Base-by-base conservation (phyloP, 129 eudicot genomes). In the Logfia minima region DNA sequence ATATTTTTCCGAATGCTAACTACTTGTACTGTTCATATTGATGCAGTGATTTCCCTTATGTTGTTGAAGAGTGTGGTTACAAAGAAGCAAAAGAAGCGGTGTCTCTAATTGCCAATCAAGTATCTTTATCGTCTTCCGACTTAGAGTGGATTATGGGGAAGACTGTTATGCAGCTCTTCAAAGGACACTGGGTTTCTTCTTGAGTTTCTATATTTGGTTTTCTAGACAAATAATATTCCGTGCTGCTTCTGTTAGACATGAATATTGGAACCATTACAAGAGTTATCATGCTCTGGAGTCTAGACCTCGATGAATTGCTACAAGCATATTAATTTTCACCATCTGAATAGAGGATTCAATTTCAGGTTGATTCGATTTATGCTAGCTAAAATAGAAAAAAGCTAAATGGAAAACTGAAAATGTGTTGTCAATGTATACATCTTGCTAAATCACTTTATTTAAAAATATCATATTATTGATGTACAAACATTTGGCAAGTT, bases 31-130 rank as follows among this genome's bases (percentile, higher is more conserved):
- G 17, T 22, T 64, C 69, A 18, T 28, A 66, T 9, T 68, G 41
- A 19, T 67, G 87, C 96, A 92, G 98, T 72, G 96, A 92, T 84
- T 92, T 92, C 83, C 98, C 96, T 18, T 92, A 35, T 76, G 98
- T 92, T 59, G 88, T 92, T 62, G 69, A 89, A 2, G 98, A 92
- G 75, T 92, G 98, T 74, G 96, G 98, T 29, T 92, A 92, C 66
- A 86, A 83, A 78, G 85, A 79, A 85, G 88, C 90, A 34, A 91
- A 88, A 88, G 91, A 86, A 67, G 93, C 87, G 3, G 88, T 81
- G 51, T 66, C 65, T 28, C 48, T 64, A 31, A 78, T 89, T 60
- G 87, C 87, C n/a, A 70, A 79, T 66, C 85, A 84, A 84, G 87
- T 81, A 39, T 70, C 86, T 29, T 68, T 89, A 63, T 84, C 92